phyloP scores from a whole-genome alignment of 2,329 filamentous ascomycete species.

The Fusarium fujikuroi region DNA sequence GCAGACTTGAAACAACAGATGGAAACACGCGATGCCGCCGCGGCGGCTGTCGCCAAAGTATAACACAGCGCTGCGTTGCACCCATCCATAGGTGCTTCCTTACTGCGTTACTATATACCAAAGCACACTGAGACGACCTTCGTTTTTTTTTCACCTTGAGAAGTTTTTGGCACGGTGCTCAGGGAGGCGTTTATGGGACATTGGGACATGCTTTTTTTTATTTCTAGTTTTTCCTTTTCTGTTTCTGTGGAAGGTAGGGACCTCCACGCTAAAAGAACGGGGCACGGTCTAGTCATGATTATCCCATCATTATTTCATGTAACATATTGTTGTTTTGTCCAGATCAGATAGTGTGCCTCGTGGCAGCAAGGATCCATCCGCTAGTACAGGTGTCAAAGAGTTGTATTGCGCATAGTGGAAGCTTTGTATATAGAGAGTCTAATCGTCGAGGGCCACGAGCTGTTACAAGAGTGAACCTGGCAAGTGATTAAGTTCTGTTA shows the following conservation, averaged over 20 bases:
- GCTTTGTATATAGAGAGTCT: conserved; percentile 39
- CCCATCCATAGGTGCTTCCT: background rate
- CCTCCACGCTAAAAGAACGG: conserved; percentile 48
- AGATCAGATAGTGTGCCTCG: conserved; percentile 43
- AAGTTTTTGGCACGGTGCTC: conserved; percentile 45
- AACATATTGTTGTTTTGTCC: conserved; percentile 41
- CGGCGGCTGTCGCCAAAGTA: conserved; percentile 36
- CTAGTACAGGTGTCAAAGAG: conserved; percentile 4
- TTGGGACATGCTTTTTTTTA: conserved; percentile 37
- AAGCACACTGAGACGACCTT: conserved; percentile 43
- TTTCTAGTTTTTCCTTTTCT: conserved; percentile 6
- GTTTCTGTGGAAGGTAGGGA: conserved; percentile 45
- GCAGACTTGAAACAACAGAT: conserved; percentile 49
- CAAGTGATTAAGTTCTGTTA: background rate
- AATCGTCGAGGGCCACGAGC: conserved; percentile 8
- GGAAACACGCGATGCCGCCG: conserved; percentile 45
- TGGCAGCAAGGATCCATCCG: conserved; percentile 26
- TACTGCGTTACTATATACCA: conserved; percentile 34
- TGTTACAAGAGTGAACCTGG: background rate
- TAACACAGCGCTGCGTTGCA: conserved; percentile 19
- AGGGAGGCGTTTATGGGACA: conserved; percentile 45
- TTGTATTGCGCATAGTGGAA: conserved; percentile 26
- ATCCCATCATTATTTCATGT: conserved; percentile 39
- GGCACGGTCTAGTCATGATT: conserved; percentile 44
- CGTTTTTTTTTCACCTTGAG: conserved; percentile 23